A percentile compares a stretch with the other conserved stretches of the same genome.
Evolutionary conservation across 225 moss, liverwort and hornwort species (phyloP).

Genomic region (Ulota crispa): DNA sequence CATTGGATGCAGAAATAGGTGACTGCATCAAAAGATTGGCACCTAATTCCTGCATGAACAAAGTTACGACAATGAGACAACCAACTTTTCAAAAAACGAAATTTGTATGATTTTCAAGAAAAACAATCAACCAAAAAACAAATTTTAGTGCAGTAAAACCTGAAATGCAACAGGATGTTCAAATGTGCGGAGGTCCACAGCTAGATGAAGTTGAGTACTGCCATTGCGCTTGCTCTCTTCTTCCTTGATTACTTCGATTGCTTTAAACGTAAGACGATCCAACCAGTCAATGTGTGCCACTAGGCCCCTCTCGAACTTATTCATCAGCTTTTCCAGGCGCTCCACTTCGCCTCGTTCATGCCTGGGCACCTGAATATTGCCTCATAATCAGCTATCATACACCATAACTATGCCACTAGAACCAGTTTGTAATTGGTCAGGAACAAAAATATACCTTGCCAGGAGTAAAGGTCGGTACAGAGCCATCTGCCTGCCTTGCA

Average conservation of each 20-base stretch:
- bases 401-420: background rate
- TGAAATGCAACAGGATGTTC: constrained; percentile 96
- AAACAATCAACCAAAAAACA: background rate
- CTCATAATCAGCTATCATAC: constrained; percentile 7
- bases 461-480: constrained; percentile 72
- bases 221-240: constrained; percentile 78
- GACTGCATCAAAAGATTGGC: constrained; percentile 73
- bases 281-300: constrained; percentile 90
- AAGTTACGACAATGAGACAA: constrained; percentile 2
- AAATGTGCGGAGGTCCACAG: constrained; percentile 89
- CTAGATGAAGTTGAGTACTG: constrained; percentile 67
- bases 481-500: constrained; percentile 83
- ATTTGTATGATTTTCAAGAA: background rate
- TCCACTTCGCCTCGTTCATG: constrained; percentile 86
- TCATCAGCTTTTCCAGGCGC: constrained; percentile 89
- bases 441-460: constrained; percentile 64
- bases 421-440: constrained; percentile 2
- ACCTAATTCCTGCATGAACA: constrained; percentile 69
- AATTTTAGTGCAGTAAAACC: constrained; percentile 34
- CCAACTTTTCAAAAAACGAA: background rate
- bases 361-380: constrained; percentile 72
- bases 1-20: constrained; percentile 79
- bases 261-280: constrained; percentile 80
- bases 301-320: constrained; percentile 87
- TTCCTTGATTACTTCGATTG: constrained; percentile 72